These are phyloP conservation scores for Epithemia pelagica DNA, from an alignment of 108 stramenopile genomes.

Conservation along the genomic window DNA sequence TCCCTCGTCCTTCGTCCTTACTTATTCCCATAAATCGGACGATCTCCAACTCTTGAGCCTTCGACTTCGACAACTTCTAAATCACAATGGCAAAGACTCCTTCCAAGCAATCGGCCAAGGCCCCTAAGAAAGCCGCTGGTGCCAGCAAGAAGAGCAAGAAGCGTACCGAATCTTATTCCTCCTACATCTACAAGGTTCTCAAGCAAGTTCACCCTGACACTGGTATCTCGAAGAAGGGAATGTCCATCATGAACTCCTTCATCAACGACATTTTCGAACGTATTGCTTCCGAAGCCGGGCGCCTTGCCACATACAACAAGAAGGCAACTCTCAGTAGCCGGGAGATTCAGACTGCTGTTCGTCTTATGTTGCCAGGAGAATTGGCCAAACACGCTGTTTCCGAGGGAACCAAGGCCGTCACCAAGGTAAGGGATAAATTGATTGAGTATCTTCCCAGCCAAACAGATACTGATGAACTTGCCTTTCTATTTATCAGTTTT, in stretches of 20 bases:
- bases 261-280: slow-evolving; percentile 93
- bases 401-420: slow-evolving; percentile 60
- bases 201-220: slow-evolving; percentile 88
- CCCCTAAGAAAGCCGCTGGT: slow-evolving; percentile 43
- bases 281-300: slow-evolving; percentile 83
- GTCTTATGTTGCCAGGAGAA: slow-evolving; percentile 90
- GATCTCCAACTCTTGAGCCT: too few relatives aligned
- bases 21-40: too few relatives aligned
- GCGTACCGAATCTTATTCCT: slow-evolving; percentile 78
- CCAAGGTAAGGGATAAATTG: too few relatives aligned
- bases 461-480: too few relatives aligned
- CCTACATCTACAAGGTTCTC: slow-evolving; percentile 92
- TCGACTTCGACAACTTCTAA: too few relatives aligned
- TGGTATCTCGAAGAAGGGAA: slow-evolving; percentile 90
- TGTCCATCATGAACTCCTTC: slow-evolving; percentile 96
- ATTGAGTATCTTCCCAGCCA: too few relatives aligned
- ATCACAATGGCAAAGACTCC: slow-evolving; percentile 64
- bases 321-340: slow-evolving; percentile 86
- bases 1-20: too few relatives aligned
- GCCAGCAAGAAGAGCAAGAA: slow-evolving; percentile 52
- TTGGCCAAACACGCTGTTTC: slow-evolving; percentile 92
- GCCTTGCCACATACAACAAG: slow-evolving; percentile 89
- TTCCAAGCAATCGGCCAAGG: slow-evolving; percentile 59
- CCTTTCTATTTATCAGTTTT: too few relatives aligned
- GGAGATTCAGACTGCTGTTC: slow-evolving; percentile 90